These are phyloP conservation scores for Artomyces pyxidatus DNA, from an alignment of 768 basidiomycete species.

Conservation along the genomic window DNA sequence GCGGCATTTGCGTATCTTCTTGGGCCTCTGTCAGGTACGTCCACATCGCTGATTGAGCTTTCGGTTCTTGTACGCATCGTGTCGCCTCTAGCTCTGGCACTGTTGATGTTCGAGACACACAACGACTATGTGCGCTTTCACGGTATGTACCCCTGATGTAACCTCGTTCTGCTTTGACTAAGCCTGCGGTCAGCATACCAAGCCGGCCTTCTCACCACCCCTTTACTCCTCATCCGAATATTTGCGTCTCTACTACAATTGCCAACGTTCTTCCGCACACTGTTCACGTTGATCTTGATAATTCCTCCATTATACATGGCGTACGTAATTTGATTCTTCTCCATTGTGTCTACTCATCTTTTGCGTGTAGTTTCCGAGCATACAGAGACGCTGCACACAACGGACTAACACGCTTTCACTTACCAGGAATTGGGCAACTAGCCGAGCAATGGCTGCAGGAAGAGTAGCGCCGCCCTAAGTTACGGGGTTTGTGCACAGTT, in stretches of 20 bases:
- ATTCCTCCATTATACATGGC: conserved; percentile 42
- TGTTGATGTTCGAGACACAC: conserved; percentile 68
- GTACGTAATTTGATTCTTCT: conserved; percentile 30
- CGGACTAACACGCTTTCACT: conserved; percentile 46
- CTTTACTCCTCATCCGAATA: conserved; percentile 49
- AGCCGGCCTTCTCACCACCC: conserved; percentile 62
- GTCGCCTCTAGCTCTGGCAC: conserved; percentile 43
- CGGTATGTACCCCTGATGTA: conserved; percentile 37
- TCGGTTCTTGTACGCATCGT: conserved; percentile 56
- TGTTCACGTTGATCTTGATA: conserved; percentile 40
- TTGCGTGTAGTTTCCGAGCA: conserved; percentile 33
- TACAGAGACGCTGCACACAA: conserved; percentile 45
- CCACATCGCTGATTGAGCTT: conserved; percentile 34
- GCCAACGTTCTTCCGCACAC: conserved; percentile 41
- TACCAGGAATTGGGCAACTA: conserved; percentile 55
- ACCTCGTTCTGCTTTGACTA: conserved; percentile 5
- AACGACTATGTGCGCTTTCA: conserved; percentile 76
- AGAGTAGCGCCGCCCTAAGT: conserved; percentile 29
- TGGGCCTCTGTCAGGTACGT: conserved; percentile 66
- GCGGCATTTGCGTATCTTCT: conserved; percentile 58
- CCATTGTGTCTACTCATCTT: neutral
- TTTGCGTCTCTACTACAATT: conserved; percentile 45
- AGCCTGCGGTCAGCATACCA: conserved; percentile 55
- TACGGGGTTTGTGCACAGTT: too few species aligned
- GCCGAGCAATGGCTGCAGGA: conserved; percentile 66